Conservation (phyloP, 495 filamentous ascomycete species). For the Hypoxylon intermedium region DNA sequence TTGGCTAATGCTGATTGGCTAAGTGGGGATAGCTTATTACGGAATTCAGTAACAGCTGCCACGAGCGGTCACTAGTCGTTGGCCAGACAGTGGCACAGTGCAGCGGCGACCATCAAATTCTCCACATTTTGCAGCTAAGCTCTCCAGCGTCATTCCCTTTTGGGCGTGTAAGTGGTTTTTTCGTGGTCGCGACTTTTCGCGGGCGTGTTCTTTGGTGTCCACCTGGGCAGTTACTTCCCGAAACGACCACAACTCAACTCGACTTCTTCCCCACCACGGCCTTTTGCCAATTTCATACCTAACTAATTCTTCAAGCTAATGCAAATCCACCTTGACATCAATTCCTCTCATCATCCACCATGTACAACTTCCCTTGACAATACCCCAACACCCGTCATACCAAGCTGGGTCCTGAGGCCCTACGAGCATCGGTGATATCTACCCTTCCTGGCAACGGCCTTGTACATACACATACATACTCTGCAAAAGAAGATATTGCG, state of each 20-base stretch:
- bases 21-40: slow-evolving; percentile 8
- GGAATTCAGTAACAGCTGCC: slow-evolving; percentile 11
- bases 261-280: too few relatives aligned
- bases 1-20: slow-evolving; percentile 13
- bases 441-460: too few relatives aligned
- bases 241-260: slow-evolving; percentile 1
- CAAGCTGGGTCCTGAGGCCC: neutral
- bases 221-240: slow-evolving; percentile 17
- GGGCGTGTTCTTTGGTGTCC: slow-evolving; percentile 33
- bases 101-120: neutral
- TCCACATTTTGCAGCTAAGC: neutral
- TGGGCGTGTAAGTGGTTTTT: slow-evolving; percentile 38
- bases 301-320: too few relatives aligned
- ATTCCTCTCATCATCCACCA: neutral
- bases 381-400: too few relatives aligned
- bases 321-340: too few relatives aligned
- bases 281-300: slow-evolving; percentile 7
- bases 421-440: slow-evolving; percentile 5
- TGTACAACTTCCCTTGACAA: too few relatives aligned
- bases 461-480: too few relatives aligned
- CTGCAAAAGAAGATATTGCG: slow-evolving; percentile 11
- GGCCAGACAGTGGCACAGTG: slow-evolving; percentile 5
- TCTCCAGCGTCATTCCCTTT: slow-evolving; percentile 26
- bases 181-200: slow-evolving; percentile 42
- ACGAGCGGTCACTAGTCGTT: neutral